Percentiles rank a stretch among this genome's conserved stretches.
These are phyloP conservation scores for Colletotrichum sp. DNA, from an alignment of 2,329 filamentous ascomycete species.

Conservation along the genomic window DNA sequence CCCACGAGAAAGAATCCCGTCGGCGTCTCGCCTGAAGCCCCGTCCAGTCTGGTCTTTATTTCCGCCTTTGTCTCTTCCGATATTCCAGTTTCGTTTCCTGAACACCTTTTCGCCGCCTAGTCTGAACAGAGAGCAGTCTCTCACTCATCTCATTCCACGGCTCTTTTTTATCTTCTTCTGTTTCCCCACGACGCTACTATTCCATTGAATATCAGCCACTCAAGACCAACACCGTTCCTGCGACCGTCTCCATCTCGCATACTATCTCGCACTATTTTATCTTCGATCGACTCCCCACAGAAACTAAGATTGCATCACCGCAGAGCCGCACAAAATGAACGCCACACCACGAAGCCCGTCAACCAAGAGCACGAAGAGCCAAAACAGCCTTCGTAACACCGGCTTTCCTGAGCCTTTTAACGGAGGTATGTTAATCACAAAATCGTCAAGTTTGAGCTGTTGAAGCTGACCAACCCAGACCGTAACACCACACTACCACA, in stretches of 20 bases:
- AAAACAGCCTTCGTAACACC: conserved; percentile 38
- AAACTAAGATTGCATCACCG: conserved; percentile 9
- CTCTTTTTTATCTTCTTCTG: not conserved
- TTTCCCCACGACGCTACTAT: not conserved
- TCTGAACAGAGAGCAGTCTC: conserved; percentile 4
- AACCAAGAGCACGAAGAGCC: conserved; percentile 12
- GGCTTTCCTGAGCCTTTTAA: conserved; percentile 59
- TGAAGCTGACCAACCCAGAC: conserved; percentile 30
- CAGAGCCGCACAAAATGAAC: conserved; percentile 16
- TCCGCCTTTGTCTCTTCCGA: not conserved
- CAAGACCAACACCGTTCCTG: not conserved
- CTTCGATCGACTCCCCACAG: conserved; percentile 1
- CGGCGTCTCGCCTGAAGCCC: conserved; percentile 5
- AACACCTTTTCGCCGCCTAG: not conserved
- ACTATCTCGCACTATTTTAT: not conserved
- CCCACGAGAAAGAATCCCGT: not conserved
- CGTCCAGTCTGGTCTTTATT: not conserved
- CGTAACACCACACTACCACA: conserved; percentile 67
- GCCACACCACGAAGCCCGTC: conserved; percentile 14
- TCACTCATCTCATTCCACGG: not conserved
- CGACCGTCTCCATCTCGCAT: not conserved
- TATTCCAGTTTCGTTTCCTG: not conserved
- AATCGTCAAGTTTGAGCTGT: rapidly evolving
- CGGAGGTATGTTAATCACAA: conserved; percentile 38
- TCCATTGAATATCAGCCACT: conserved; percentile 3